These are phyloP conservation scores for Penicillium waksmanii DNA, from an alignment of 495 filamentous ascomycete genomes.

Conservation along the genomic window DNA sequence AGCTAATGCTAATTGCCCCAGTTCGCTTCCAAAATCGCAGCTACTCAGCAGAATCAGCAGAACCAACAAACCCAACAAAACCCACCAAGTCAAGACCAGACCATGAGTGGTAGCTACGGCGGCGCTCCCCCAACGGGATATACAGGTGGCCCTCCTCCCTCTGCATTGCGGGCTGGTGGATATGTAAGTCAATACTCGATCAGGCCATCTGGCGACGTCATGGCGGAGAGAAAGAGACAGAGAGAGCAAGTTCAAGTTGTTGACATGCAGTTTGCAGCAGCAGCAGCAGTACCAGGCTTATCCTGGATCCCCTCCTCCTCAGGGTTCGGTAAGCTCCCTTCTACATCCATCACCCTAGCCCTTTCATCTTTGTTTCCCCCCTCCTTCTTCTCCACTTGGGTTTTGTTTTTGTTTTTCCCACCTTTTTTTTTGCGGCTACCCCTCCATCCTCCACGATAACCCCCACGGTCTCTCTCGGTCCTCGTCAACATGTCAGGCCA, in stretches of 20 bases:
- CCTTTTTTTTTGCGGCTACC: slow-evolving; percentile 17
- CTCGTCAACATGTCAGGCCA: slow-evolving; percentile 39
- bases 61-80: slow-evolving; percentile 32
- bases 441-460: slow-evolving; percentile 9
- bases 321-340: slow-evolving; percentile 44
- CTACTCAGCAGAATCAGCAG: slow-evolving; percentile 35
- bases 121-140: slow-evolving; percentile 48
- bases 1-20: slow-evolving; percentile 22
- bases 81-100: slow-evolving; percentile 12
- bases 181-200: slow-evolving; percentile 41
- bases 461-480: neutral
- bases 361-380: slow-evolving; percentile 10
- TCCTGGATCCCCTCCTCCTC: slow-evolving; percentile 39
- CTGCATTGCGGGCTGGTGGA: slow-evolving; percentile 44
- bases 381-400: slow-evolving; percentile 15
- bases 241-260: slow-evolving; percentile 9
- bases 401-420: slow-evolving; percentile 19
- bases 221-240: slow-evolving; percentile 7
- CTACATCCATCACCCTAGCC: slow-evolving; percentile 3
- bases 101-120: slow-evolving; percentile 34
- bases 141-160: slow-evolving; percentile 48
- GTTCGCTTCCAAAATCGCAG: slow-evolving; percentile 53
- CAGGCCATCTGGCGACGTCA: slow-evolving; percentile 31
- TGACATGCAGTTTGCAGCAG: slow-evolving; percentile 11
- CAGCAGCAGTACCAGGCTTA: slow-evolving; percentile 48